Evolutionary conservation across 2,329 filamentous ascomycete genomes (phyloP).

Genomic region (Fusarium humuli): DNA sequence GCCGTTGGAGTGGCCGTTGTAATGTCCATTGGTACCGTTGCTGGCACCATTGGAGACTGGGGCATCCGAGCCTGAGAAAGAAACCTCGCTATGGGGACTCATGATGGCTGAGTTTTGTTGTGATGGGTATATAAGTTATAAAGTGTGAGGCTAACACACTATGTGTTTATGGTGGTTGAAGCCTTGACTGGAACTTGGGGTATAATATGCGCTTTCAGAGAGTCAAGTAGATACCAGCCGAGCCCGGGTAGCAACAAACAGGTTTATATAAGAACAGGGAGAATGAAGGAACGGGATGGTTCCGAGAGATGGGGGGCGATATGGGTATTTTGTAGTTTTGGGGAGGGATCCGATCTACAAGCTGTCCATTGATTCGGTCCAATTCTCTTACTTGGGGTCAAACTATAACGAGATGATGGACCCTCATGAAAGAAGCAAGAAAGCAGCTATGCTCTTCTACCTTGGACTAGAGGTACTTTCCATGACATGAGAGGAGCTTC

Average conservation of each 20-base stretch:
- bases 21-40: constrained; percentile 20
- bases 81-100: constrained; percentile 53
- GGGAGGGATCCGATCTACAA: constrained; percentile 44
- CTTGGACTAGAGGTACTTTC: constrained; percentile 30
- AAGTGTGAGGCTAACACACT: constrained; percentile 9
- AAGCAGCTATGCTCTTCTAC: constrained; percentile 33
- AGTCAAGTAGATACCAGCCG: constrained; percentile 11
- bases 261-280: constrained; percentile 11
- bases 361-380: constrained; percentile 21
- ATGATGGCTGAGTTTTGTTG: constrained; percentile 42
- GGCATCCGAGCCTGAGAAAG: constrained; percentile 45
- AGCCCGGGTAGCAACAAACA: neutral
- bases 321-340: constrained; percentile 46
- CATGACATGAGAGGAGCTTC: constrained; percentile 35
- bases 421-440: constrained; percentile 28
- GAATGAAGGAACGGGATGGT: constrained; percentile 27
- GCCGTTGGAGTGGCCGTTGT: constrained; percentile 11
- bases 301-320: constrained; percentile 38
- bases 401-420: constrained; percentile 36
- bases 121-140: constrained; percentile 21
- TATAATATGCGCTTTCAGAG: constrained; percentile 31
- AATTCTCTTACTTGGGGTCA: constrained; percentile 27
- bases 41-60: constrained; percentile 35
- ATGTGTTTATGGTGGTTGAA: constrained; percentile 10
- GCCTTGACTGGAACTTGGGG: constrained; percentile 7